These are phyloP conservation scores for Lichtheimia ramosa DNA, from an alignment of 371 early-diverging fungal species.

Conservation along the genomic window DNA sequence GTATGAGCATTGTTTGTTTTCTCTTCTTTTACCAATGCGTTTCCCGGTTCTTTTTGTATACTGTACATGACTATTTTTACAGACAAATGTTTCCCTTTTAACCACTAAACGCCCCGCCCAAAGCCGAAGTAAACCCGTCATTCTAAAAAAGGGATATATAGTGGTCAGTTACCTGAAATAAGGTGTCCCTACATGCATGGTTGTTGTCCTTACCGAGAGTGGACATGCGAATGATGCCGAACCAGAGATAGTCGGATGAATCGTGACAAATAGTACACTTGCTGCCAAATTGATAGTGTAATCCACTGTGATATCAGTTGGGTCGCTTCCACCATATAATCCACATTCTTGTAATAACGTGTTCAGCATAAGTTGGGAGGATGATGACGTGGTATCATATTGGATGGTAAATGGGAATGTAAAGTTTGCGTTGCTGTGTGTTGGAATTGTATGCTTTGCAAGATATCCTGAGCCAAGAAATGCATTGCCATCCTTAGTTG, in stretches of 20 bases:
- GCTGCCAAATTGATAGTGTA: slow-evolving; percentile 37
- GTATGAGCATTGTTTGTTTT: slow-evolving; percentile 2
- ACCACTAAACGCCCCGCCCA: too few species aligned
- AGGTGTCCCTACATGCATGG: too few species aligned
- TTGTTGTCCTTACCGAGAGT: slow-evolving; percentile 20
- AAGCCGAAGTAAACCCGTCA: too few species aligned
- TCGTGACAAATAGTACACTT: slow-evolving; percentile 36
- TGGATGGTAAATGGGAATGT: slow-evolving; percentile 48
- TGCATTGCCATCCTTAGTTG: slow-evolving; percentile 22
- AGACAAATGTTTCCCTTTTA: too few species aligned
- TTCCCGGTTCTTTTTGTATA: too few species aligned
- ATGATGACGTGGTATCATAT: slow-evolving; percentile 35
- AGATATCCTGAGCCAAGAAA: slow-evolving; percentile 44
- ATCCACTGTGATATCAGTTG: slow-evolving; percentile 29
- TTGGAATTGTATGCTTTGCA: slow-evolving; percentile 36
- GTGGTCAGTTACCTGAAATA: too few species aligned
- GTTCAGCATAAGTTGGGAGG: slow-evolving; percentile 38
- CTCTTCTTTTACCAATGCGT: neutral
- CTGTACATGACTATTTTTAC: too few species aligned
- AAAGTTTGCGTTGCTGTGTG: slow-evolving; percentile 36
- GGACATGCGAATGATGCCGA: slow-evolving; percentile 42
- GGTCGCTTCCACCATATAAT: slow-evolving; percentile 21
- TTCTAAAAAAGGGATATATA: too few species aligned
- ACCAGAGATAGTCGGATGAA: slow-evolving; percentile 32
- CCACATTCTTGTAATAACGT: slow-evolving; percentile 52